Evolutionary conservation across 1,284 basidiomycete genomes (phyloP), one percentile per base, ranked within the genome.

Genomic region (Melampsora americana): DNA sequence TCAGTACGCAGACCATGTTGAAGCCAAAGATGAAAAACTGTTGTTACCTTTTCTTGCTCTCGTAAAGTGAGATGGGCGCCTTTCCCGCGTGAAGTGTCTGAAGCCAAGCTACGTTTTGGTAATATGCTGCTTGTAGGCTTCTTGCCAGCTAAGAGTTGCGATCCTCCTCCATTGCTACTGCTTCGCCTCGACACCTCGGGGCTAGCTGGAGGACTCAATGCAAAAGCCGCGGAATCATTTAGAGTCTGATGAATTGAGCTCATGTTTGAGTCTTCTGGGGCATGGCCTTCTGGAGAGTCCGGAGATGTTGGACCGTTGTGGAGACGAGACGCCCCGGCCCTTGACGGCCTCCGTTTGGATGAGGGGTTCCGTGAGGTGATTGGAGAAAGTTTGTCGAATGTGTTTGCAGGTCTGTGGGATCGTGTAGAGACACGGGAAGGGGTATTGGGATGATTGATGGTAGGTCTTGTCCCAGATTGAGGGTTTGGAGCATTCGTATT

Each of bases 1-100:
- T 23, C 42, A 48, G 28, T 11, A 50, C 16, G 32, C 66, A n/a
- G 16, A 56, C 18, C 14, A 32, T 2, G 5, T 69, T 35, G 14
- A 26, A 59, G 53, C 32, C 39, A 23, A 26, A n/a, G 3, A 48
- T n/a, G 5, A 59, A 32, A 39, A 53, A 69, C 23, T 48, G 35
- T 18, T 3, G 18, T 30, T 18, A 93, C 93, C 87, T 96, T 94
- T 84, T 96, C 93, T 83, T 97, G 94, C 82, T 96, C 94, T 11
- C 93, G 86, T 18, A 97, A 85, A 0, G 93, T 95, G 79, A 95
- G 85, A 32, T 90, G 71, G 32, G 50, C 65, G 23, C 61, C 62
- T 65, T 61, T 61, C 0, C 70, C 62, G 46, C 70, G 70, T 26
- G 50, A 48, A 26, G 70, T 42, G 28, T 72, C 70, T 23, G 44